A percentile compares a stretch with the other conserved stretches of the same genome.
phyloP scores from a whole-genome alignment of 306 rosid genomes.

The Clitoria ternatea region DNA sequence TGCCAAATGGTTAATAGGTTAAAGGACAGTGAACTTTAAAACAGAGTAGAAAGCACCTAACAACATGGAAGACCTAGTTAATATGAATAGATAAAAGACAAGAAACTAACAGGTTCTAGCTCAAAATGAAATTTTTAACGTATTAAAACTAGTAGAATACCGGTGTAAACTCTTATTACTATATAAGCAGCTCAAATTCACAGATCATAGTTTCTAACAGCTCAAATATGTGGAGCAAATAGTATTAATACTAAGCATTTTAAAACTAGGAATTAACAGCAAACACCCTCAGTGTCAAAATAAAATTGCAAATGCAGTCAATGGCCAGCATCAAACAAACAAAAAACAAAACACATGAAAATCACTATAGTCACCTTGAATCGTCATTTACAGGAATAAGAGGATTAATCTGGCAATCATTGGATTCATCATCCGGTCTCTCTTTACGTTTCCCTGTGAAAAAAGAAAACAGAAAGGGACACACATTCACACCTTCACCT shows the following conservation, averaged over 20 bases:
- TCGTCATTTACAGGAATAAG: conserved; percentile 72
- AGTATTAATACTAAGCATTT: neutral
- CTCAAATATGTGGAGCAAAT: no score
- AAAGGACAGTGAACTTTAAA: neutral
- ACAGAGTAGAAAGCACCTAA: neutral
- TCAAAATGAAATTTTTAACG: neutral
- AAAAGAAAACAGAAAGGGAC: neutral
- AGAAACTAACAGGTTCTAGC: neutral
- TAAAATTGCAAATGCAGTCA: conserved; percentile 9
- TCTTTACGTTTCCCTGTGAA: conserved; percentile 80
- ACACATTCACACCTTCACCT: neutral
- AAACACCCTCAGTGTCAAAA: neutral
- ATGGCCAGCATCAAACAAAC: neutral
- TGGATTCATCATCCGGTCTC: conserved; percentile 44
- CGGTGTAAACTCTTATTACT: neutral
- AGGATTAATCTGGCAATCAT: conserved; percentile 46
- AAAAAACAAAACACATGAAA: neutral
- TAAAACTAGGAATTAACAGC: neutral
- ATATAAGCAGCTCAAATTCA: conserved; percentile 1
- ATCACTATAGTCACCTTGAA: conserved; percentile 50
- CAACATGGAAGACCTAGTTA: neutral
- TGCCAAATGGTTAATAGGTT: conserved; percentile 50
- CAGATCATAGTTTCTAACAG: no score
- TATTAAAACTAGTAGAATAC: neutral
- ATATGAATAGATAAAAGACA: neutral